Conservation (phyloP, 2,329 filamentous ascomycete species). For the Fusarium sp. region DNA sequence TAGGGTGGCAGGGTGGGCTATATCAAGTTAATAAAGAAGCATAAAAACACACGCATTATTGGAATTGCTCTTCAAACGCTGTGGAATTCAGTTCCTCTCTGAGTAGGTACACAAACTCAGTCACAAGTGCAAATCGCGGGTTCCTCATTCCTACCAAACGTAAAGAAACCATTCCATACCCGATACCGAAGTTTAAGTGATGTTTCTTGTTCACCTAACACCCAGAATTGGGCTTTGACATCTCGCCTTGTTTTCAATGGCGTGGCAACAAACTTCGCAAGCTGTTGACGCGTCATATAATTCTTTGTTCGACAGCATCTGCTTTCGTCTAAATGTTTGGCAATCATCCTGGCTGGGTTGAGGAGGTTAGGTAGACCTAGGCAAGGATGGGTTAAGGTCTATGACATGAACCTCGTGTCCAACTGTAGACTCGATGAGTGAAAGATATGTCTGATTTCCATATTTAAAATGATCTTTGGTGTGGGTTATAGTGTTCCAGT, state of each 20-base stretch:
- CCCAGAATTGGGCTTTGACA: neutral
- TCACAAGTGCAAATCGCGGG: constrained; percentile 9
- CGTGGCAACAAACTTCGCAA: constrained; percentile 13
- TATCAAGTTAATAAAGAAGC: neutral
- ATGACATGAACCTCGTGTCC: neutral
- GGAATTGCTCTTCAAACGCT: neutral
- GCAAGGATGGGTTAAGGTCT: neutral
- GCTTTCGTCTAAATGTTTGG: neutral
- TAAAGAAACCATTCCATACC: constrained; percentile 3
- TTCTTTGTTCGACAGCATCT: neutral
- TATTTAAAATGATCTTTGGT: too few relatives aligned
- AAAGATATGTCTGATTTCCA: too few relatives aligned
- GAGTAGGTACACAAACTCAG: neutral
- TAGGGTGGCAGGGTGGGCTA: too few relatives aligned
- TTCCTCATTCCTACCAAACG: constrained; percentile 21
- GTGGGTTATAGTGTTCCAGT: too few relatives aligned
- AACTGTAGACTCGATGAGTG: too few relatives aligned
- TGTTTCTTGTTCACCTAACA: constrained; percentile 2
- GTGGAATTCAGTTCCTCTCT: neutral
- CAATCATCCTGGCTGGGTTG: neutral
- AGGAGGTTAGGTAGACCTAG: constrained; percentile 1
- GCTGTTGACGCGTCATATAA: constrained; percentile 25
- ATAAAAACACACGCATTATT: neutral
- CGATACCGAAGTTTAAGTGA: constrained; percentile 5
- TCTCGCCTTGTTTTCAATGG: constrained; percentile 12